Percentiles rank a stretch among this genome's conserved stretches.
Evolutionary conservation across 495 filamentous ascomycete genomes (phyloP).

Genomic region (Penicillium canariense): DNA sequence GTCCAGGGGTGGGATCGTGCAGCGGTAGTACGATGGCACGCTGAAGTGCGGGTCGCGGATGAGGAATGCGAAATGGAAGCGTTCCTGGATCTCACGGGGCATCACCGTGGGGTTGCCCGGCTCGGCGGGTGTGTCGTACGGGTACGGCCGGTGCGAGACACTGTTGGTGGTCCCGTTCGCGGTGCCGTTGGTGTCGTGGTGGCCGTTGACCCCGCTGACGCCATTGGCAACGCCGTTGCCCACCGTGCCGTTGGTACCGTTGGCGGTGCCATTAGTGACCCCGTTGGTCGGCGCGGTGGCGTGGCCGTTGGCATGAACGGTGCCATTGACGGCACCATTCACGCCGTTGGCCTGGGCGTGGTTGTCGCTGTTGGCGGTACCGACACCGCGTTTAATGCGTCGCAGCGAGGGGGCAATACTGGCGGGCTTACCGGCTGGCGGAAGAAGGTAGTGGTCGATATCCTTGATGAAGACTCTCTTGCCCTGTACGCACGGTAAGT

Average conservation of each 20-base stretch:
- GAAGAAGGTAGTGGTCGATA: conserved; percentile 85
- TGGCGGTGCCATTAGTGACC: conserved; percentile 9
- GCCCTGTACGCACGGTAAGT: conserved; percentile 42
- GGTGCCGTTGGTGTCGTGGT: conserved; percentile 2
- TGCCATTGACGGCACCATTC: conserved; percentile 23
- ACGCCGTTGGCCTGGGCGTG: conserved; percentile 22
- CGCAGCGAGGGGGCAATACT: conserved; percentile 73
- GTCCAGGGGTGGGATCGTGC: conserved; percentile 86
- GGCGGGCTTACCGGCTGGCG: conserved; percentile 64
- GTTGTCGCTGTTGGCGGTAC: conserved; percentile 40
- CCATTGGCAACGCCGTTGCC: conserved; percentile 16
- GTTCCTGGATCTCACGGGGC: conserved; percentile 61
- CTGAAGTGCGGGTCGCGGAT: conserved; percentile 88
- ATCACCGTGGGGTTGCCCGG: conserved; percentile 79
- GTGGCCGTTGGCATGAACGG: conserved; percentile 32
- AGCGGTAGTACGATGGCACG: conserved; percentile 91
- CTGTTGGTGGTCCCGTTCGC: conserved; percentile 25
- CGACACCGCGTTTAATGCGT: conserved; percentile 60
- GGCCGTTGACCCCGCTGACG: conserved; percentile 14
- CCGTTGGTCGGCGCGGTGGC: conserved; percentile 18
- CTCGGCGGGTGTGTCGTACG: conserved; percentile 56
- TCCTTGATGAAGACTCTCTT: conserved; percentile 98
- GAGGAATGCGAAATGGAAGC: conserved; percentile 94
- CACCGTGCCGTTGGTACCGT: conserved; percentile 18
- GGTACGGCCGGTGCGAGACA: conserved; percentile 42